phyloP scores from a whole-genome alignment of 371 early-diverging fungal genomes.

The Mucor racemosus region DNA sequence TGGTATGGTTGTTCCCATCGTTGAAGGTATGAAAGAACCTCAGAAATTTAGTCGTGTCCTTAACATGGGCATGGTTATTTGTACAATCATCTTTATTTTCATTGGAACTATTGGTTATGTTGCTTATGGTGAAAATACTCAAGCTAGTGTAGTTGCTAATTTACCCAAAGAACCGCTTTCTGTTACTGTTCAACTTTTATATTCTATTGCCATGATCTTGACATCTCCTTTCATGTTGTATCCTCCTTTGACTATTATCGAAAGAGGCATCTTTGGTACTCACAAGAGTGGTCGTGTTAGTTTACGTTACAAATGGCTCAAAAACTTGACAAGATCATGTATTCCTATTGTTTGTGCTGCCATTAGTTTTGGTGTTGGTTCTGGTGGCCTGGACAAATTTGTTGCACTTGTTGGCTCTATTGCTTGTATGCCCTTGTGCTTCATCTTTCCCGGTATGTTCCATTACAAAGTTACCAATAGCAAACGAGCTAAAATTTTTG shows the following conservation, averaged over 20 bases:
- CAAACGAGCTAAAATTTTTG: slow-evolving; percentile 37
- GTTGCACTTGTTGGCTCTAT: slow-evolving; percentile 64
- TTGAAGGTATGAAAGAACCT: slow-evolving; percentile 67
- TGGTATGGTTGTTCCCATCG: slow-evolving; percentile 51
- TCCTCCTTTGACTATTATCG: slow-evolving; percentile 75
- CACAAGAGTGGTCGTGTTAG: slow-evolving; percentile 39
- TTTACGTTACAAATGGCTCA: slow-evolving; percentile 63
- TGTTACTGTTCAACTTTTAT: slow-evolving; percentile 67
- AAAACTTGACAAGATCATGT: slow-evolving; percentile 64
- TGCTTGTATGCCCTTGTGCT: slow-evolving; percentile 51
- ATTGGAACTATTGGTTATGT: slow-evolving; percentile 77
- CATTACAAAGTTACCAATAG: slow-evolving; percentile 60
- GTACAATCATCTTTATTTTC: slow-evolving; percentile 64
- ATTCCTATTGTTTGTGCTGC: slow-evolving; percentile 61
- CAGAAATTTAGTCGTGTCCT: slow-evolving; percentile 67
- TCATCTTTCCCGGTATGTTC: slow-evolving; percentile 65
- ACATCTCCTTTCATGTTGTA: slow-evolving; percentile 80
- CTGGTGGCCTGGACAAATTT: slow-evolving; percentile 71
- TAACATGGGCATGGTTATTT: slow-evolving; percentile 59
- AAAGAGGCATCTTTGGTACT: slow-evolving; percentile 53
- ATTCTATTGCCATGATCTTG: slow-evolving; percentile 78
- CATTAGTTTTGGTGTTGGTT: slow-evolving; percentile 66
- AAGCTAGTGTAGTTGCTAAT: slow-evolving; percentile 75
- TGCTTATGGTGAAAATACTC: slow-evolving; percentile 71
- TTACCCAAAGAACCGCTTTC: slow-evolving; percentile 58